These are phyloP conservation scores for Gaillardinia entomophila DNA, from an alignment of 805 yeast species.

Conservation along the genomic window DNA sequence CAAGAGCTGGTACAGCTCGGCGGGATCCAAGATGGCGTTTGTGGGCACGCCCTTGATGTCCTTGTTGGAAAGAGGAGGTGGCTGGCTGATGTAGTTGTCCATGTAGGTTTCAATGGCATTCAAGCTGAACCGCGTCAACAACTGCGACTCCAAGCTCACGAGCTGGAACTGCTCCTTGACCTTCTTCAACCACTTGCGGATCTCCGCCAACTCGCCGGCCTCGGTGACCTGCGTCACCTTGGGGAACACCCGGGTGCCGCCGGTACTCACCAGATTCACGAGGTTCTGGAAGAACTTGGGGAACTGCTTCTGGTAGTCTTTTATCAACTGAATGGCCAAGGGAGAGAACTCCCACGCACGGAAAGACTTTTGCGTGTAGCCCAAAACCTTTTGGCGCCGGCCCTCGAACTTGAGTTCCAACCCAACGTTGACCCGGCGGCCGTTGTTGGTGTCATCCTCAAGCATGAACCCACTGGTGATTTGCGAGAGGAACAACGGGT, in stretches of 20 bases:
- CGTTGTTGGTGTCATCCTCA: constrained; percentile 39
- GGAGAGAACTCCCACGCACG: constrained; percentile 75
- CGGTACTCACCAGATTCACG: constrained; percentile 11
- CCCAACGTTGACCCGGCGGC: constrained; percentile 63
- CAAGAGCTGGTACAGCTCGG: constrained; percentile 63
- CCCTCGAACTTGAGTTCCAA: constrained; percentile 79
- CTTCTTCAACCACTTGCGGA: constrained; percentile 44
- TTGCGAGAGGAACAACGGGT: constrained; percentile 65
- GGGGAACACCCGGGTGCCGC: constrained; percentile 28
- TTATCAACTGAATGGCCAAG: constrained; percentile 61
- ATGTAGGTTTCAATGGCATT: constrained; percentile 61
- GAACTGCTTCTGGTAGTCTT: constrained; percentile 56
- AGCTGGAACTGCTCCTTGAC: constrained; percentile 44
- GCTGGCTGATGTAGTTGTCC: constrained; percentile 41
- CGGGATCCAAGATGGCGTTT: constrained; percentile 73
- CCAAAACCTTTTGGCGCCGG: constrained; percentile 76
- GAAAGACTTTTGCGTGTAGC: constrained; percentile 67
- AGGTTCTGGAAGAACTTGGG: constrained; percentile 51
- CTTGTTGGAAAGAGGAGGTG: constrained; percentile 39
- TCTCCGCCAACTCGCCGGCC: constrained; percentile 40
- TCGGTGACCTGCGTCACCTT: constrained; percentile 26
- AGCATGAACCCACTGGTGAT: constrained; percentile 71
- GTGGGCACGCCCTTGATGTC: constrained; percentile 79
- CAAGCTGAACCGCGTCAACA: constrained; percentile 62
- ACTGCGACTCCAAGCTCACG: constrained; percentile 74